Conservation (phyloP, 1,284 basidiomycete species). For the Inonotus hispidus region DNA sequence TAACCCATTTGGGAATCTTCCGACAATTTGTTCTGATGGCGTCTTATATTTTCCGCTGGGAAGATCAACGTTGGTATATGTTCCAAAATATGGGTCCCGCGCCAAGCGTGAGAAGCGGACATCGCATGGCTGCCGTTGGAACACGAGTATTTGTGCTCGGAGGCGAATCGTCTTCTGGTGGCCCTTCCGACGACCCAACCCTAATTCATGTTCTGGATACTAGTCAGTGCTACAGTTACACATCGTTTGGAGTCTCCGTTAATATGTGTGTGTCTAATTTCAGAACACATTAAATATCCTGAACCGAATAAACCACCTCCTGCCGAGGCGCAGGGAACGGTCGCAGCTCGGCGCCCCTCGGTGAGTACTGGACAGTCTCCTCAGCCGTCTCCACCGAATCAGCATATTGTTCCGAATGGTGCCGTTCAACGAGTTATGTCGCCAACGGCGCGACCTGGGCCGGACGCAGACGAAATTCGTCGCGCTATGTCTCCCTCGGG, state of each 20-base stretch:
- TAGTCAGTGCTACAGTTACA: constrained; percentile 48
- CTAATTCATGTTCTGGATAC: constrained; percentile 90
- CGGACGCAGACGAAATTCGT: constrained; percentile 51
- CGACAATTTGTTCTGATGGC: neutral
- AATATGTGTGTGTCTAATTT: too few species aligned
- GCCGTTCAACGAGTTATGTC: constrained; percentile 45
- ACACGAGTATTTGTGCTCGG: constrained; percentile 90
- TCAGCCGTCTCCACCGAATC: constrained; percentile 19
- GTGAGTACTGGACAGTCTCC: constrained; percentile 26
- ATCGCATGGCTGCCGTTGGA: constrained; percentile 90
- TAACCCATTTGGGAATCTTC: neutral
- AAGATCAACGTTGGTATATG: constrained; percentile 92
- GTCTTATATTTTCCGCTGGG: neutral
- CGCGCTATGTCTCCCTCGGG: constrained; percentile 61
- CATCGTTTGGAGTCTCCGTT: constrained; percentile 8
- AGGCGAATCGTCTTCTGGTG: constrained; percentile 81
- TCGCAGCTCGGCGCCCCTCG: constrained; percentile 36
- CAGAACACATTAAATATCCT: constrained; percentile 95
- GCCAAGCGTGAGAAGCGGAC: constrained; percentile 87
- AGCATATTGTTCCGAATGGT: constrained; percentile 29
- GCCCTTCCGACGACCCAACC: constrained; percentile 76
- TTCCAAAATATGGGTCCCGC: constrained; percentile 99
- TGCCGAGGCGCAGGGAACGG: constrained; percentile 31
- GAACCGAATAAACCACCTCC: constrained; percentile 51
- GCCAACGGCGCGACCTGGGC: constrained; percentile 37